Percentiles rank a stretch among this genome's conserved stretches.
Evolutionary conservation across 306 rosid genomes (phyloP).

Genomic region (Cucurbita maxima): DNA sequence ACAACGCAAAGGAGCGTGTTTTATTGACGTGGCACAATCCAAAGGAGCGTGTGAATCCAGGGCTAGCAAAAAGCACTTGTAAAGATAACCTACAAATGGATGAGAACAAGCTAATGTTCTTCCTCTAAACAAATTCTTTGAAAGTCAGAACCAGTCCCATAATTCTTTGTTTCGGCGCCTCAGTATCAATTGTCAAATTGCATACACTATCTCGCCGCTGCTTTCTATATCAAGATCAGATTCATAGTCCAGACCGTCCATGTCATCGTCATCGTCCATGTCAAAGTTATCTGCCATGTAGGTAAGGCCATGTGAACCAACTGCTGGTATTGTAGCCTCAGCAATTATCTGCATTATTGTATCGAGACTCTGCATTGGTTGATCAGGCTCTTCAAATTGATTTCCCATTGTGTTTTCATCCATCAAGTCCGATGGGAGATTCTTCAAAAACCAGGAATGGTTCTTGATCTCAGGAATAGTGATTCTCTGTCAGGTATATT

Average conservation of each 20-base stretch:
- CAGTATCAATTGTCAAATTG: conserved; percentile 24
- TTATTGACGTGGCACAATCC: conserved; percentile 4
- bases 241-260: conserved; percentile 64
- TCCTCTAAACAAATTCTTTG: background rate
- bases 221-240: conserved; percentile 81
- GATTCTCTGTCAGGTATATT: conserved; percentile 47
- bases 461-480: conserved; percentile 63
- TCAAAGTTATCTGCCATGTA: conserved; percentile 38
- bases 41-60: background rate
- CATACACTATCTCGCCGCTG: conserved; percentile 91
- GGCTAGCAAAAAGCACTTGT: background rate
- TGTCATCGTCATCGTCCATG: conserved; percentile 49
- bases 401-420: conserved; percentile 40
- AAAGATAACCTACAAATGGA: background rate
- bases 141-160: background rate
- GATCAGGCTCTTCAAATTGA: conserved; percentile 82
- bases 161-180: background rate
- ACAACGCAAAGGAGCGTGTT: background rate
- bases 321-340: conserved; percentile 84
- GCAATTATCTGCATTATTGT: conserved; percentile 81
- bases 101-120: background rate
- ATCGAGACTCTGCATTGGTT: conserved; percentile 75
- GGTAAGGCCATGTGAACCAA: conserved; percentile 32
- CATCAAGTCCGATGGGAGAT: conserved; percentile 71
- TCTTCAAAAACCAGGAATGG: conserved; percentile 72